Base-by-base conservation (phyloP, 2,329 filamentous ascomycete species). In the Sporothrix variecibatus region DNA sequence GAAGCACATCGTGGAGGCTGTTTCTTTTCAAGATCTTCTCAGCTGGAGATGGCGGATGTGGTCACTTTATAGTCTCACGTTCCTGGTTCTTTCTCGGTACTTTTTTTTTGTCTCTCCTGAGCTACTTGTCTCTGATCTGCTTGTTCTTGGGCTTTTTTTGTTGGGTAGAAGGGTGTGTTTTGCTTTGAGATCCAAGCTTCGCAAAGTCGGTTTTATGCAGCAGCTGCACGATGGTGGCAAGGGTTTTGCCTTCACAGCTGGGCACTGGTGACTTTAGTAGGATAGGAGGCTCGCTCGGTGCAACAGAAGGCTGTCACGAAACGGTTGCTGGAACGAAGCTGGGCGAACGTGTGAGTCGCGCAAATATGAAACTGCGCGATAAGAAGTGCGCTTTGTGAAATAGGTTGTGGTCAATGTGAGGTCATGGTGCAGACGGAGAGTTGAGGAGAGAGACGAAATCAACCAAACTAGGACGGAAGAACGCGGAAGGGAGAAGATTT, bases 1-100 rank as follows among this genome's bases (percentile, higher is more conserved):
- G 78, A 86, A 82, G 76, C 86, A 87, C 86, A 87, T 87, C 2
- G 74, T 80, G 72, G 5, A 26, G 23, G 51, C n/a, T 26, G 8
- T 23, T 56, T 8, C n/a, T 56, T 49, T 56, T 49, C 15, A 43
- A 15, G 49, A 15, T 53, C 12, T 53, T 12, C 40, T 43, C 12
- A 34, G 40, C 6, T 20, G 23, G 1, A 15, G 56, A 6, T 28
- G 23, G n/a, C n/a, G 4, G 20, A 12, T 34, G 1, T 15, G 23
- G 6, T 23, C 11, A 17, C 7, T 23, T 51, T 68, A 3, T 31
- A 26, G 51, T 56, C 15, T 56, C 9, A 3, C 8, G 0, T 49
- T 49, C 15, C 15, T 26, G 17, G 8, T 8, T 23, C 2, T 28
- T 28, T 28, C 51, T 20, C 15, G 15, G 34, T 34, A 8, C 40